Evolutionary conservation across 805 yeast genomes (phyloP).

Genomic region (Jamesozyma rosinii): DNA sequence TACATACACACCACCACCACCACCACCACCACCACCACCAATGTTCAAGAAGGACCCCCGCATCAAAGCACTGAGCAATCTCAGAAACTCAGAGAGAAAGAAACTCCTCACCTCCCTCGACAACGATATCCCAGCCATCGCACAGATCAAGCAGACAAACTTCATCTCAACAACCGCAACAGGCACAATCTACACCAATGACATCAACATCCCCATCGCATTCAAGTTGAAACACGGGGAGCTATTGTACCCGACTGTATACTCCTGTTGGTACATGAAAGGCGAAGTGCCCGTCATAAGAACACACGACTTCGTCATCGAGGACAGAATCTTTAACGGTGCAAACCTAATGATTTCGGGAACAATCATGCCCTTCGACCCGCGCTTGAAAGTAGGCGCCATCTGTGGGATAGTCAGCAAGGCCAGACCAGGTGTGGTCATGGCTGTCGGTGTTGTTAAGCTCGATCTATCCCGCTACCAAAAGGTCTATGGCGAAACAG

Average conservation of each 20-base stretch:
- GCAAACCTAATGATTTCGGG: slow-evolving; percentile 80
- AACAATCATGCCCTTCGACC: slow-evolving; percentile 48
- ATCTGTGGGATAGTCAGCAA: slow-evolving; percentile 65
- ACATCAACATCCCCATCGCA: slow-evolving; percentile 60
- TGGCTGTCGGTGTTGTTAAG: slow-evolving; percentile 62
- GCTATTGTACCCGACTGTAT: slow-evolving; percentile 57
- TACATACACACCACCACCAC: background rate
- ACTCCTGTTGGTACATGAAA: slow-evolving; percentile 46
- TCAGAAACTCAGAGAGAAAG: slow-evolving; percentile 72
- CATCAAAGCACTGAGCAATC: slow-evolving; percentile 65
- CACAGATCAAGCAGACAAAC: slow-evolving; percentile 48
- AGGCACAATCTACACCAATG: slow-evolving; percentile 61
- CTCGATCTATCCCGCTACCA: slow-evolving; percentile 37
- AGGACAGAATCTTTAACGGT: slow-evolving; percentile 52
- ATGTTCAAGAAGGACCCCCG: slow-evolving; percentile 34
- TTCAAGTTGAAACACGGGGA: slow-evolving; percentile 49
- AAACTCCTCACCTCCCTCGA: slow-evolving; percentile 34
- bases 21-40: background rate
- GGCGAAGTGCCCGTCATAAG: slow-evolving; percentile 53
- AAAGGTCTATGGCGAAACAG: slow-evolving; percentile 52
- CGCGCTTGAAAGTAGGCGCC: slow-evolving; percentile 38
- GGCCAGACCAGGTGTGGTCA: slow-evolving; percentile 49
- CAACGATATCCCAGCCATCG: slow-evolving; percentile 32
- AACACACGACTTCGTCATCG: slow-evolving; percentile 70
- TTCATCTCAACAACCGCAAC: slow-evolving; percentile 45